phyloP scores from a whole-genome alignment of 495 filamentous ascomycete species.

The Xylaria longipes region DNA sequence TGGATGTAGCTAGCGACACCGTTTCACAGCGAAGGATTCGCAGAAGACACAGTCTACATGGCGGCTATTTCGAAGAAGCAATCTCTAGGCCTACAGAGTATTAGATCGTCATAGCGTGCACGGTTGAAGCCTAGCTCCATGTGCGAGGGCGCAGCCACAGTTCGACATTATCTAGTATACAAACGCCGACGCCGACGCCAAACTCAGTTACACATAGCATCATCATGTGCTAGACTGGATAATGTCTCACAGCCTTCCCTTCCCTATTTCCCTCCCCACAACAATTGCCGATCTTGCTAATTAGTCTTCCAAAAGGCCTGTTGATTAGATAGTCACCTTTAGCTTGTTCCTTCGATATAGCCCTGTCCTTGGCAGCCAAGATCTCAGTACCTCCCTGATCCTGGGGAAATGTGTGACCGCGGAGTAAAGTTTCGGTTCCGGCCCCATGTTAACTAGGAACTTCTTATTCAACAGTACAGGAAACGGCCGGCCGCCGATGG shows the following conservation, averaged over 20 bases:
- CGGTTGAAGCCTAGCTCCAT: slow-evolving; percentile 14
- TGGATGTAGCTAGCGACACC: not conserved
- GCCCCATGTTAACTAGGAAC: slow-evolving; percentile 7
- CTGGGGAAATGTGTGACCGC: slow-evolving; percentile 12
- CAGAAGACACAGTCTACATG: not conserved
- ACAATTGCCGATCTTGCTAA: slow-evolving; percentile 18
- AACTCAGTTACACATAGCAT: slow-evolving; percentile 3
- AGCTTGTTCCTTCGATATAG: not conserved
- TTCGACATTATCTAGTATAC: not conserved
- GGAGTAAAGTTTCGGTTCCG: slow-evolving; percentile 6
- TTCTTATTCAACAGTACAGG: not conserved
- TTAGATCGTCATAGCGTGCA: not conserved
- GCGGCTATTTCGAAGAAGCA: not conserved
- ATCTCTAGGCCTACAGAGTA: not conserved
- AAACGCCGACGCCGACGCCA: not conserved
- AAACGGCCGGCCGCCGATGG: not conserved
- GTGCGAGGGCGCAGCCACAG: slow-evolving; percentile 7
- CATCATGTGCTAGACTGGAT: not conserved
- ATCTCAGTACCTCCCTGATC: not conserved
- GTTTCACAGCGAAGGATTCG: not conserved
- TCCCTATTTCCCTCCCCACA: slow-evolving; percentile 10
- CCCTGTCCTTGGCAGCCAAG: slow-evolving; percentile 7
- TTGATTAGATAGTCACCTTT: not conserved
- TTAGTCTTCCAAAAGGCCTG: not conserved
- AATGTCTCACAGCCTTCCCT: slow-evolving; percentile 3